A percentile compares a stretch with the other conserved stretches of the same genome.
phyloP scores from a whole-genome alignment of 768 basidiomycete species.

The Gyrodon lividus region DNA sequence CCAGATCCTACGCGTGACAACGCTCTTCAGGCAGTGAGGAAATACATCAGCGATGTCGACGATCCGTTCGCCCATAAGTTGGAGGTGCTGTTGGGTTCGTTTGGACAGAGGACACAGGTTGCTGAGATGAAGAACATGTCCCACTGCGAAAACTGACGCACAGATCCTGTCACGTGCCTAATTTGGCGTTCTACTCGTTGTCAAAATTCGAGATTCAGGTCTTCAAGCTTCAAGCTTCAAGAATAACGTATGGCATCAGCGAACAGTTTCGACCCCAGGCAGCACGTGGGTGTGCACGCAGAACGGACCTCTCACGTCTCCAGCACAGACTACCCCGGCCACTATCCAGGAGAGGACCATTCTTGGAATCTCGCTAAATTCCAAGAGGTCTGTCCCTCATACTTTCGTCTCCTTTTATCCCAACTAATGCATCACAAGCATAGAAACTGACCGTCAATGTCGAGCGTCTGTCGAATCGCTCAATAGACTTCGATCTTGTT shows the following conservation, averaged over 20 bases:
- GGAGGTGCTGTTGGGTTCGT: conserved; percentile 20
- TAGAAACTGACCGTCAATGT: conserved; percentile 76
- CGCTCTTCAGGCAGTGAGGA: too few species aligned
- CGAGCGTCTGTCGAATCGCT: conserved; percentile 75
- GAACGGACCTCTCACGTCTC: conserved; percentile 80
- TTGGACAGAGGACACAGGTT: conserved; percentile 21
- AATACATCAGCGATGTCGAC: conserved; percentile 19
- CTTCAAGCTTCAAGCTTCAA: too few species aligned
- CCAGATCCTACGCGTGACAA: too few species aligned
- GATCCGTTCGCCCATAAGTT: conserved; percentile 23
- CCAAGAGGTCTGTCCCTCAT: conserved; percentile 56
- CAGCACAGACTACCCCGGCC: conserved; percentile 88
- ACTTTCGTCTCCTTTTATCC: not conserved
- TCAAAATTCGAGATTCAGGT: too few species aligned
- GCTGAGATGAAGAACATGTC: conserved; percentile 5
- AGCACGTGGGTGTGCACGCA: conserved; percentile 66
- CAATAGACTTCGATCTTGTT: conserved; percentile 92
- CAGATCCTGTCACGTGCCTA: not conserved
- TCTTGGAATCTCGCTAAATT: conserved; percentile 80
- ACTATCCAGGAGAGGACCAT: conserved; percentile 81
- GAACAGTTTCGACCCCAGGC: conserved; percentile 36
- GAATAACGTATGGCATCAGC: not conserved
- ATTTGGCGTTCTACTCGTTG: not conserved
- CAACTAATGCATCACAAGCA: conserved; percentile 24
- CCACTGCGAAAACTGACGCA: too few species aligned